These are phyloP conservation scores for Phytophthora pini DNA, from an alignment of 352 stramenopile species.

Conservation along the genomic window DNA sequence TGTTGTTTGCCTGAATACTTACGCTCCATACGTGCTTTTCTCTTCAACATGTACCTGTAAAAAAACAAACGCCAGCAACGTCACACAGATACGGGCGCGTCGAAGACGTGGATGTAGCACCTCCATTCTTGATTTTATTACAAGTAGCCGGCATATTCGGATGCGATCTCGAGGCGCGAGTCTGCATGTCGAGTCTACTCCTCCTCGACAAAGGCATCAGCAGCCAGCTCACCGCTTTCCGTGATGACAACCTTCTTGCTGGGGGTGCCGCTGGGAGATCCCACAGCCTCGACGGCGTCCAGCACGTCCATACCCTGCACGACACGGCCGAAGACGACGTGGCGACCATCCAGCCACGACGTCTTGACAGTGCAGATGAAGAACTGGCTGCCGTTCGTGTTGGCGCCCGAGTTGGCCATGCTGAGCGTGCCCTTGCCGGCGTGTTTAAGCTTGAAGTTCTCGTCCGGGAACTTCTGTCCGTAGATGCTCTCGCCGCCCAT, in stretches of 20 bases:
- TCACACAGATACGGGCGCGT: too few relatives aligned
- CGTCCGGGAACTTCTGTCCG: slow-evolving; percentile 78
- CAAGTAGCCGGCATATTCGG: neutral
- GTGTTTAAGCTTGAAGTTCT: slow-evolving; percentile 93
- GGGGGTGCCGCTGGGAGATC: slow-evolving; percentile 91
- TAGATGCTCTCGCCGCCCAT: slow-evolving; percentile 85
- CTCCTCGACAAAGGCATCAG: slow-evolving; percentile 62
- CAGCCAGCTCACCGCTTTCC: slow-evolving; percentile 93
- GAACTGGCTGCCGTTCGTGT: slow-evolving; percentile 98
- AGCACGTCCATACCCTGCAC: slow-evolving; percentile 97
- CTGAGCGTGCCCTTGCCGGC: slow-evolving; percentile 69
- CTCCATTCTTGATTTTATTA: neutral
- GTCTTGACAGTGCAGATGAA: slow-evolving; percentile 96
- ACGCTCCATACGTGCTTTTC: too few relatives aligned
- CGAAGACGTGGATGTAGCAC: neutral
- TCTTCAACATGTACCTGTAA: too few relatives aligned
- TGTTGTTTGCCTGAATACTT: too few relatives aligned
- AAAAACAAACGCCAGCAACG: too few relatives aligned
- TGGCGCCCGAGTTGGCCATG: slow-evolving; percentile 87
- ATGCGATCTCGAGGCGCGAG: neutral
- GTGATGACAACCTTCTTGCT: slow-evolving; percentile 91
- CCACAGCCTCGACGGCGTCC: slow-evolving; percentile 95
- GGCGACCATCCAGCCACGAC: slow-evolving; percentile 88
- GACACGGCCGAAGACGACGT: slow-evolving; percentile 95
- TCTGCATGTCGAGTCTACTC: slow-evolving; percentile 23